phyloP scores from a whole-genome alignment of 768 basidiomycete species.

The Termitomyces titanicus region DNA sequence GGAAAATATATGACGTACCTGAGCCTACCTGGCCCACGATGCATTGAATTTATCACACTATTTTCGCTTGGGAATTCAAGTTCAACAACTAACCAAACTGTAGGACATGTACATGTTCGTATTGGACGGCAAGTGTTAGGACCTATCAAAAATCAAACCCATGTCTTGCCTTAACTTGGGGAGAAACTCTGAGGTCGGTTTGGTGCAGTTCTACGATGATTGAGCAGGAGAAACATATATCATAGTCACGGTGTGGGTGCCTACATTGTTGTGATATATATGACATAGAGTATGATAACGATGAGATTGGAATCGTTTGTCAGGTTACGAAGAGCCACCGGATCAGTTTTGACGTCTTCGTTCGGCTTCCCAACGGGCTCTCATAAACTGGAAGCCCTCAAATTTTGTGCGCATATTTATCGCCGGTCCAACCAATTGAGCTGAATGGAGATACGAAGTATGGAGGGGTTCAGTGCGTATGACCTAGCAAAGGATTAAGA shows the following conservation, averaged over 20 bases:
- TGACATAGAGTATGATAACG: neutral
- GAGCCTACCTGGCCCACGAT: no score
- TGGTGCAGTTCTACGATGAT: neutral
- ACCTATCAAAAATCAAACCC: neutral
- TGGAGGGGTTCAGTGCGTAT: constrained; percentile 77
- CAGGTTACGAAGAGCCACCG: neutral
- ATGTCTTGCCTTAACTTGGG: neutral
- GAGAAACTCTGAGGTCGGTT: neutral
- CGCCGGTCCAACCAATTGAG: constrained; percentile 52
- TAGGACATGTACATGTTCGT: neutral
- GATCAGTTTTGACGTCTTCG: constrained; percentile 29
- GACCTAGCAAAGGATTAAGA: constrained; percentile 48
- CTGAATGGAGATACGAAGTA: constrained; percentile 60
- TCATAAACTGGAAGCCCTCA: constrained; percentile 69
- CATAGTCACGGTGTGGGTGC: neutral
- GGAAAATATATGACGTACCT: no score
- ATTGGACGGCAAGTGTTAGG: neutral
- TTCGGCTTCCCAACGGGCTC: constrained; percentile 73
- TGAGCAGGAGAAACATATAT: constrained; percentile 1
- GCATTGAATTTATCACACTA: no score
- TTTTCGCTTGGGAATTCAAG: neutral
- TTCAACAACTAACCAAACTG: neutral
- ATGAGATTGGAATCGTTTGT: neutral
- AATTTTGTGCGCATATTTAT: constrained; percentile 53
- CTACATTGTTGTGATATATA: neutral